phyloP scores from a whole-genome alignment of 164 flowering plant species.

The Magnolia kwangsiensis region DNA sequence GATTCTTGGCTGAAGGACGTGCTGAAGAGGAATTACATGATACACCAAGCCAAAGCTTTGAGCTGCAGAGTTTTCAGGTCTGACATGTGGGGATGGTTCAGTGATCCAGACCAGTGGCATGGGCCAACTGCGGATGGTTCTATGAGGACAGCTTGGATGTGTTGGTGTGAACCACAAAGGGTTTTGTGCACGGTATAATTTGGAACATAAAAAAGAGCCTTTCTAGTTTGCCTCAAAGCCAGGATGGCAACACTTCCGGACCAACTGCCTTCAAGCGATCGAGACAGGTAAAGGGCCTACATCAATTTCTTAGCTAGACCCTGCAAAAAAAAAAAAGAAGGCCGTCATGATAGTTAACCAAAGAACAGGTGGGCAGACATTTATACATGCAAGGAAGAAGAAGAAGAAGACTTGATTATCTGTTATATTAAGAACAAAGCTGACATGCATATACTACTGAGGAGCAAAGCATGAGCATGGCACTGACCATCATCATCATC shows the following conservation, averaged over 20 bases:
- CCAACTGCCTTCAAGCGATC: background rate
- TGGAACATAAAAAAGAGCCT: background rate
- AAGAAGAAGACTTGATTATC: background rate
- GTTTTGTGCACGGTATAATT: background rate
- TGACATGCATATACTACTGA: background rate
- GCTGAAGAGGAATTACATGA: too few species aligned
- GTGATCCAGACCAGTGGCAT: too few species aligned
- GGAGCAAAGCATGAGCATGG: background rate
- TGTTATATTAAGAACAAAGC: background rate
- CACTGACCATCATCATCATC: too few species aligned
- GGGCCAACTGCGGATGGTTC: too few species aligned
- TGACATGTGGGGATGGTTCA: too few species aligned
- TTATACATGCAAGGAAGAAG: background rate
- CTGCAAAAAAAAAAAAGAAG: background rate
- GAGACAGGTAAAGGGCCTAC: background rate
- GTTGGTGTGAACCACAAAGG: too few species aligned
- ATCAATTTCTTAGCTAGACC: background rate
- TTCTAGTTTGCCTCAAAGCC: background rate
- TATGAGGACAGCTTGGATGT: too few species aligned
- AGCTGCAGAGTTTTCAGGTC: too few species aligned
- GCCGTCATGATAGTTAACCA: background rate
- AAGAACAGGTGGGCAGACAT: background rate
- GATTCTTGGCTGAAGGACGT: too few species aligned
- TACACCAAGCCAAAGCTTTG: too few species aligned
- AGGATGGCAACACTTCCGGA: background rate